Evolutionary conservation across 2,329 filamentous ascomycete genomes (phyloP).

Genomic region (Didymella arachidicola): DNA sequence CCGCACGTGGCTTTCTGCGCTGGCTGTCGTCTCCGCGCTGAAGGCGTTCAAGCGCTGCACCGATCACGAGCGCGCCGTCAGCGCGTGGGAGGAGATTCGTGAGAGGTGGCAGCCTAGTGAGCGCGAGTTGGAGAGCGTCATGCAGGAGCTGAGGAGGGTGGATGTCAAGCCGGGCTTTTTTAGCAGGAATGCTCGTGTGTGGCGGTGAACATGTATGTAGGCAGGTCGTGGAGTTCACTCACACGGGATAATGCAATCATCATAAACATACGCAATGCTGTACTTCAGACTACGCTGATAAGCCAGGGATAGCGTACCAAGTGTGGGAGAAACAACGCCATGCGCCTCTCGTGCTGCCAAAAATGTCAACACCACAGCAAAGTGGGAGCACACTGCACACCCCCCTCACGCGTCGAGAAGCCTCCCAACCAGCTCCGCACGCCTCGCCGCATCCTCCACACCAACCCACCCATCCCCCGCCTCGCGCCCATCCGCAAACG

Average conservation of each 20-base stretch:
- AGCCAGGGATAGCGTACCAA: no score
- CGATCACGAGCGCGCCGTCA: slow-evolving; percentile 60
- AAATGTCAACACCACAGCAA: no score
- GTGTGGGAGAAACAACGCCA: no score
- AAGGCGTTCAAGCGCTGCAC: slow-evolving; percentile 69
- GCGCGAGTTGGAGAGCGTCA: slow-evolving; percentile 44
- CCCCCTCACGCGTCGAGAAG: slow-evolving; percentile 2
- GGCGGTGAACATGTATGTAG: slow-evolving; percentile 3
- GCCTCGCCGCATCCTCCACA: slow-evolving; percentile 35
- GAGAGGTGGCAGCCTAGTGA: slow-evolving; percentile 49
- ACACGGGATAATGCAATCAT: neutral
- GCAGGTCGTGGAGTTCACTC: neutral
- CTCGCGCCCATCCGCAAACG: slow-evolving; percentile 33
- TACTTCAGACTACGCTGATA: no score
- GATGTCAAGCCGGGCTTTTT: slow-evolving; percentile 30
- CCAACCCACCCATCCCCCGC: slow-evolving; percentile 39
- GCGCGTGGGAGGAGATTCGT: slow-evolving; percentile 61
- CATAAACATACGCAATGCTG: no score
- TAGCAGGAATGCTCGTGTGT: slow-evolving; percentile 12
- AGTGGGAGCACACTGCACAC: no score
- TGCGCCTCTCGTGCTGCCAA: no score
- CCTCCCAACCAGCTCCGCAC: slow-evolving; percentile 29
- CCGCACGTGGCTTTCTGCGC: slow-evolving; percentile 40
- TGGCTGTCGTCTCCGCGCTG: slow-evolving; percentile 42
- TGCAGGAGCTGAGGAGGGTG: slow-evolving; percentile 37